Evolutionary conservation across 352 stramenopile genomes (phyloP).

Genomic region (Globisporangium irregulare): DNA sequence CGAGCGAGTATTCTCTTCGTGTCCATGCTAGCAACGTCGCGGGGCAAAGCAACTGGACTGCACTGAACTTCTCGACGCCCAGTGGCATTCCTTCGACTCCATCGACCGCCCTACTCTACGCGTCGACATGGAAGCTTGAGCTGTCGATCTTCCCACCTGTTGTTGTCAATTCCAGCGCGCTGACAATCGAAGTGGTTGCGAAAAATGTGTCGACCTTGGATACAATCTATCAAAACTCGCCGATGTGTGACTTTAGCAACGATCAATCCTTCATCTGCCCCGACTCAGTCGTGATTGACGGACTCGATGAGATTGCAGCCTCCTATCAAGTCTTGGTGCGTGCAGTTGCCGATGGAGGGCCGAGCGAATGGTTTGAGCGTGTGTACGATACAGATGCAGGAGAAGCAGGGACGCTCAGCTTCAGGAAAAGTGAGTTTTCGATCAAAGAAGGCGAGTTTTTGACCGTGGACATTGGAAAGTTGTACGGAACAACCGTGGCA

Average conservation of each 20-base stretch:
- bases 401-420: constrained; percentile 16
- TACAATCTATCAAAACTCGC: constrained; percentile 8
- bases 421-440: constrained; percentile 16
- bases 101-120: constrained; percentile 22
- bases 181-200: constrained; percentile 20
- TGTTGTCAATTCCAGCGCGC: constrained; percentile 11
- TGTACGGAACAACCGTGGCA: constrained; percentile 22
- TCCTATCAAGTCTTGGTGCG: constrained; percentile 24
- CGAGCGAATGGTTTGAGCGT: constrained; percentile 27
- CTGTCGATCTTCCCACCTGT: constrained; percentile 23
- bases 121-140: constrained; percentile 22
- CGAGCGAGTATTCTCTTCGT: constrained; percentile 24
- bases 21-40: constrained; percentile 19
- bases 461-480: constrained; percentile 20
- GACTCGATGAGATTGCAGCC: constrained; percentile 8
- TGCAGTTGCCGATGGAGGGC: constrained; percentile 24
- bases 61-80: constrained; percentile 24
- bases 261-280: constrained; percentile 22
- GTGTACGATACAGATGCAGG: constrained; percentile 27
- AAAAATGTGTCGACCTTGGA: background rate
- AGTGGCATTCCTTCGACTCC: constrained; percentile 27
- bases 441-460: constrained; percentile 19
- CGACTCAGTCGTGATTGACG: constrained; percentile 13
- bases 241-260: constrained; percentile 11
- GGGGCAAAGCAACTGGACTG: constrained; percentile 28